Evolutionary conservation across 1,284 basidiomycete species (phyloP).

Genomic region (Trichosporon sp.): DNA sequence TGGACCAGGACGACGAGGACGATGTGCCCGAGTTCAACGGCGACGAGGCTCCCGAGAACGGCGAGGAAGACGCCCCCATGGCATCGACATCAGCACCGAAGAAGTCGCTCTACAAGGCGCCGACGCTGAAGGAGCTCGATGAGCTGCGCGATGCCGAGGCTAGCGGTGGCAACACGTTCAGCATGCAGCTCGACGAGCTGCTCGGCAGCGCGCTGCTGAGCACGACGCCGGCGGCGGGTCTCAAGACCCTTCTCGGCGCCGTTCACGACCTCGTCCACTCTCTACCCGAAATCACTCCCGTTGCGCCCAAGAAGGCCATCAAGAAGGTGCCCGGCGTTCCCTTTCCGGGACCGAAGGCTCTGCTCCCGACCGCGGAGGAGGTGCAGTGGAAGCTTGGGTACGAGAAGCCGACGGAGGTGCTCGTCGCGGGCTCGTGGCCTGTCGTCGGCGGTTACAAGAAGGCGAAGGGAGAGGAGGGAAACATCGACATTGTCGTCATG

Average conservation of each 20-base stretch:
- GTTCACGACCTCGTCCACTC: constrained; percentile 66
- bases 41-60: constrained; percentile 36
- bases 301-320: constrained; percentile 67
- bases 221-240: constrained; percentile 34
- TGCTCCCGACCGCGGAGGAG: constrained; percentile 67
- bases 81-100: constrained; percentile 25
- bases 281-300: constrained; percentile 64
- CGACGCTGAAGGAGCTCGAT: constrained; percentile 68
- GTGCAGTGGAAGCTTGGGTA: constrained; percentile 71
- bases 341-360: constrained; percentile 62
- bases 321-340: constrained; percentile 61
- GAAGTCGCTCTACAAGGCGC: constrained; percentile 56
- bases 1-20: constrained; percentile 44
- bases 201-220: constrained; percentile 77
- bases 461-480: constrained; percentile 62
- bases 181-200: constrained; percentile 68
- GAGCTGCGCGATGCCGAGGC: constrained; percentile 46
- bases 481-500: constrained; percentile 79
- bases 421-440: constrained; percentile 60
- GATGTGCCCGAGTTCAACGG: constrained; percentile 39
- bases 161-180: constrained; percentile 49
- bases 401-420: constrained; percentile 61
- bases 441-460: constrained; percentile 64
- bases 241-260: constrained; percentile 76
- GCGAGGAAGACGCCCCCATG: constrained; percentile 39